Base-by-base conservation (phyloP, 2,329 filamentous ascomycete species). In the Herpotrichia juniperi region DNA sequence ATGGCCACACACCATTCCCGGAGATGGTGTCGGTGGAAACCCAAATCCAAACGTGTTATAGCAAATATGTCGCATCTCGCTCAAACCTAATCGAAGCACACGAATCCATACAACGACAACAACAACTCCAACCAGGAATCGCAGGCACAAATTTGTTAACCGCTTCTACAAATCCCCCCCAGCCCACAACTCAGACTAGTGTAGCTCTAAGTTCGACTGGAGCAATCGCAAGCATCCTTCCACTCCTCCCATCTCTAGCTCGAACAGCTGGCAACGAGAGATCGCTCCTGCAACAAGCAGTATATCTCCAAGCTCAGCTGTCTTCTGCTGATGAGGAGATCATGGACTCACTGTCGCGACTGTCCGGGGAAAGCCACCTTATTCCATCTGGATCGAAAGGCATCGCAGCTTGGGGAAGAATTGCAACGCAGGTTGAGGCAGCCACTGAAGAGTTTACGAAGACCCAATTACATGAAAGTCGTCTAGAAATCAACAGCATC, bases 311-410 rank as follows among this genome's bases (percentile, higher is more conserved):
- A 32, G 53, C 54, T 6, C 70, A 69, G 43, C 56, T 75, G n/a
- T 56, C 59, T 24, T 45, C 59, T 5, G 66, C 65, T 21, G 66
- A 71, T 24, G 66, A 68, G 22, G 67, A 71, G 2, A 59, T 64
- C 1, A 53, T 58, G 11, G 64, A 69, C 19, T 59, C 64, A 1
- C 50, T 75, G 4, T 54, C 67, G 4, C 63, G 73, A 5, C 61
- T 76, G 1, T 69, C 73, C 0, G 71, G 65, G 16, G 74, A 76
- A 56, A 75, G 72, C 50, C 72, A 74, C 47, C 54, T 76, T 9
- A 56, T 75, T 4, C 64, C 69, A 9, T 69, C 67, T n/a, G 67
- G 67, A 1, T 58, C 62, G 3, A 65, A 65, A 34, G 59, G 62
- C n/a, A 58, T 66, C 1, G 51, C 45, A 4, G 57, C 58, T 2